A percentile compares a stretch with the other conserved stretches of the same genome.
phyloP scores from a whole-genome alignment of 2,329 filamentous ascomycete genomes.

The Penicillium sp. region DNA sequence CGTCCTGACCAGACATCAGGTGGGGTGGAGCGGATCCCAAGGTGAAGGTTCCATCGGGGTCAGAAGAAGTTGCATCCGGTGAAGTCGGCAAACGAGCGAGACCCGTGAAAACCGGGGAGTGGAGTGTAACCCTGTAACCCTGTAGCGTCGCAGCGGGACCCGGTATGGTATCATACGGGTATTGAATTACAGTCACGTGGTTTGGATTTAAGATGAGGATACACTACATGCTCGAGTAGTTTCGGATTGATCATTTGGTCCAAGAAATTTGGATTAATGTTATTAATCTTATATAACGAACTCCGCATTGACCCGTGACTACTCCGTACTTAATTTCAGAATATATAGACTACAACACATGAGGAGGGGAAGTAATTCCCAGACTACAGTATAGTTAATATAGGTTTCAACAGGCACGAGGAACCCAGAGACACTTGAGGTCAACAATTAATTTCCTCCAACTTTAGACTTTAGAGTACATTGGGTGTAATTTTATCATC shows the following conservation, averaged over 20 bases:
- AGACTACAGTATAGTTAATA: too few species aligned
- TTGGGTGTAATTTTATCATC: background rate
- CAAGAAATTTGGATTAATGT: too few species aligned
- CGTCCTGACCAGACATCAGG: background rate
- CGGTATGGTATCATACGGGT: slow-evolving; percentile 19
- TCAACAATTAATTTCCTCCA: background rate
- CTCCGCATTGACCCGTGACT: background rate
- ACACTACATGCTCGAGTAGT: too few species aligned
- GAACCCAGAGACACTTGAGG: background rate
- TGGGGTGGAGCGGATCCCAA: slow-evolving; percentile 9
- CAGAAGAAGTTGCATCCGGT: slow-evolving; percentile 38
- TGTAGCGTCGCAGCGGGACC: slow-evolving; percentile 27
- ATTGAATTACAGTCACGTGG: slow-evolving; percentile 14
- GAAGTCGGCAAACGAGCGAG: slow-evolving; percentile 23
- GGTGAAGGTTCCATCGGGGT: slow-evolving; percentile 29
- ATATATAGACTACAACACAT: background rate
- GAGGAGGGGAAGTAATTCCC: background rate
- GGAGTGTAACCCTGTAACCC: slow-evolving; percentile 32
- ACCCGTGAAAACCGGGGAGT: slow-evolving; percentile 25
- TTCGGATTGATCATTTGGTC: too few species aligned
- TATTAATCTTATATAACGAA: background rate
- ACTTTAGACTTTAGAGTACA: background rate
- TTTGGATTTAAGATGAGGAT: background rate
- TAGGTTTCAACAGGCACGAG: slow-evolving; percentile 6
- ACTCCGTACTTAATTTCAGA: background rate